Evolutionary conservation across 192 early-diverging fungal genomes (phyloP).

Genomic region (Linderina pennispora): DNA sequence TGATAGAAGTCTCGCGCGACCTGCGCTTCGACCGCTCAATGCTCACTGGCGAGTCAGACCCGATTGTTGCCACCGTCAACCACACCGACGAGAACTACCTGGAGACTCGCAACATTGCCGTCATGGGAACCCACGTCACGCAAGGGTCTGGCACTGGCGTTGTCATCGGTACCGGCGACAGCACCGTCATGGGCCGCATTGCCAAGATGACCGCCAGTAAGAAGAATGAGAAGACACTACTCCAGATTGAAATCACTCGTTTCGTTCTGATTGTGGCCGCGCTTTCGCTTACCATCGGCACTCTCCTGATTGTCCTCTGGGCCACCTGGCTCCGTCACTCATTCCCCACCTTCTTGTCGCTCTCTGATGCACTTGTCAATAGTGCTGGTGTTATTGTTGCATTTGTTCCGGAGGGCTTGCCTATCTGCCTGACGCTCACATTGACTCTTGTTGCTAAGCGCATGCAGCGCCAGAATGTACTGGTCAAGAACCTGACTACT

Average conservation of each 20-base stretch:
- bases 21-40: slow-evolving; percentile 77
- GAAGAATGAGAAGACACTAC: slow-evolving; percentile 55
- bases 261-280: slow-evolving; percentile 58
- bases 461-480: too few species aligned
- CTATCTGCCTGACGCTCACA: slow-evolving; percentile 59
- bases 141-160: slow-evolving; percentile 59
- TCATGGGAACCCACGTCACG: slow-evolving; percentile 58
- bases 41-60: slow-evolving; percentile 70
- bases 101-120: slow-evolving; percentile 68
- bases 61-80: slow-evolving; percentile 51
- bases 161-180: slow-evolving; percentile 64
- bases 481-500: slow-evolving; percentile 57
- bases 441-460: slow-evolving; percentile 63
- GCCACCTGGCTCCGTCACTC: slow-evolving; percentile 37
- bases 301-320: slow-evolving; percentile 21
- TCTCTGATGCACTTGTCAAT: slow-evolving; percentile 5
- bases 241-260: slow-evolving; percentile 61
- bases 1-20: slow-evolving; percentile 60
- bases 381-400: slow-evolving; percentile 35
- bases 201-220: too few species aligned
- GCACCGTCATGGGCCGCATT: too few species aligned
- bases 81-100: slow-evolving; percentile 60
- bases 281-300: slow-evolving; percentile 25
- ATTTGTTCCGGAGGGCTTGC: slow-evolving; percentile 66
- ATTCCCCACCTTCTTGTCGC: slow-evolving; percentile 34